A percentile compares a stretch with the other conserved stretches of the same genome.
Evolutionary conservation across 495 filamentous ascomycete genomes (phyloP).

Genomic region (Pyrenula aspistea): DNA sequence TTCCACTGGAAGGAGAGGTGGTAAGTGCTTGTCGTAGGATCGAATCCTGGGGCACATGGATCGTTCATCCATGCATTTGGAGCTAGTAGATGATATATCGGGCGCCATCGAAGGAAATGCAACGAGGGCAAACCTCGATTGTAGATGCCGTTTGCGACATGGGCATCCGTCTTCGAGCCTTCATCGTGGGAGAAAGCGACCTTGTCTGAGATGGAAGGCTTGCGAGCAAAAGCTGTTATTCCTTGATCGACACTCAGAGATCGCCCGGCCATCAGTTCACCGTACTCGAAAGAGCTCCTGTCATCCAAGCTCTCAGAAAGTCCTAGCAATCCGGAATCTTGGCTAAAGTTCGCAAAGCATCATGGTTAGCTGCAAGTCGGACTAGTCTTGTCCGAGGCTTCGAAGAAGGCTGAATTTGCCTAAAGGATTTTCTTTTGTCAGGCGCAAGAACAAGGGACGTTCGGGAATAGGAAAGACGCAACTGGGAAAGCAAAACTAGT

Average conservation of each 20-base stretch:
- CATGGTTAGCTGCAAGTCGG: too few species aligned
- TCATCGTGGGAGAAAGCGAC: neutral
- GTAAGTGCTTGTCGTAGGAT: conserved; percentile 28
- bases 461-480: too few species aligned
- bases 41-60: conserved; percentile 42
- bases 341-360: too few species aligned
- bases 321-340: too few species aligned
- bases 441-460: too few species aligned
- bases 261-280: neutral
- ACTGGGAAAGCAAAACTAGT: too few species aligned
- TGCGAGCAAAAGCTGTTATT: neutral
- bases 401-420: too few species aligned
- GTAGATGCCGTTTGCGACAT: conserved; percentile 1
- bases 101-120: conserved; percentile 23
- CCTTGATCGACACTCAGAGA: neutral
- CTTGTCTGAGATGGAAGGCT: neutral
- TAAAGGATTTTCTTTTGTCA: too few species aligned
- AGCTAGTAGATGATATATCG: conserved; percentile 37
- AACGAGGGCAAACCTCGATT: neutral
- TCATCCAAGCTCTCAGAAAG: too few species aligned
- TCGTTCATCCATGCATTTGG: conserved; percentile 46
- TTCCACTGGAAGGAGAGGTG: conserved; percentile 38
- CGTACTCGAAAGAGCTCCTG: too few species aligned
- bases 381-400: too few species aligned
- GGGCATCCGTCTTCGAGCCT: neutral